These are phyloP conservation scores for Hansenula lynferdii DNA, from an alignment of 1,139 yeast species.

Conservation along the genomic window DNA sequence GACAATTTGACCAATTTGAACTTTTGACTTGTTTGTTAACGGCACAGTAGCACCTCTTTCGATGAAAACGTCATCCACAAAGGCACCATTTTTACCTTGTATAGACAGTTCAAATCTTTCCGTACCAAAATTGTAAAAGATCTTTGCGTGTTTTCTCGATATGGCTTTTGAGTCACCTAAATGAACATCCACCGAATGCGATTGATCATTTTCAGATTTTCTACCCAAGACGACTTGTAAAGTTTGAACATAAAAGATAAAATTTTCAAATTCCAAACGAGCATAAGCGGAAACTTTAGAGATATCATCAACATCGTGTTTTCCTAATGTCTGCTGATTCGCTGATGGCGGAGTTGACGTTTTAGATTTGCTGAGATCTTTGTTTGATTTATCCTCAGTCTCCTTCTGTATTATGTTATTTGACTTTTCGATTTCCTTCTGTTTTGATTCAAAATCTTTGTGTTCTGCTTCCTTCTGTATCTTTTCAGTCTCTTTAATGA, in stretches of 20 bases:
- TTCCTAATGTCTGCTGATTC: background rate
- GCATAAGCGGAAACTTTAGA: conserved; percentile 89
- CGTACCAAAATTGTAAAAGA: conserved; percentile 91
- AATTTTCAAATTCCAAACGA: conserved; percentile 84
- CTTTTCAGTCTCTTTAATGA: background rate
- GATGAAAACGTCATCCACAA: conserved; percentile 83
- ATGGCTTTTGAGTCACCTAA: conserved; percentile 88
- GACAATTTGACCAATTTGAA: conserved; percentile 90
- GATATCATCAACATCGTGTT: conserved; percentile 18
- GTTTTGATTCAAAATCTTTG: background rate
- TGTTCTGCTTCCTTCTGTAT: background rate
- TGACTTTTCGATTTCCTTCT: background rate
- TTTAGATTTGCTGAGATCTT: conserved; percentile 20
- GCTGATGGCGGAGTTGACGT: background rate
- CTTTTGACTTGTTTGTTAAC: conserved; percentile 69
- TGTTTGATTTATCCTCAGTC: conserved; percentile 6
- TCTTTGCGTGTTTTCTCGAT: conserved; percentile 89
- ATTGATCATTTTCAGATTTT: conserved; percentile 65
- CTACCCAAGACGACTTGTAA: conserved; percentile 91
- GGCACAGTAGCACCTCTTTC: conserved; percentile 91
- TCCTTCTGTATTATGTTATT: background rate
- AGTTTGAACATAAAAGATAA: conserved; percentile 93
- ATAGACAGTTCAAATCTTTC: conserved; percentile 89
- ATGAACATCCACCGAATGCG: conserved; percentile 81
- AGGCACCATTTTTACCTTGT: conserved; percentile 93